Base-by-base conservation (phyloP, 345 rosid species). In the Pistacia vera region DNA sequence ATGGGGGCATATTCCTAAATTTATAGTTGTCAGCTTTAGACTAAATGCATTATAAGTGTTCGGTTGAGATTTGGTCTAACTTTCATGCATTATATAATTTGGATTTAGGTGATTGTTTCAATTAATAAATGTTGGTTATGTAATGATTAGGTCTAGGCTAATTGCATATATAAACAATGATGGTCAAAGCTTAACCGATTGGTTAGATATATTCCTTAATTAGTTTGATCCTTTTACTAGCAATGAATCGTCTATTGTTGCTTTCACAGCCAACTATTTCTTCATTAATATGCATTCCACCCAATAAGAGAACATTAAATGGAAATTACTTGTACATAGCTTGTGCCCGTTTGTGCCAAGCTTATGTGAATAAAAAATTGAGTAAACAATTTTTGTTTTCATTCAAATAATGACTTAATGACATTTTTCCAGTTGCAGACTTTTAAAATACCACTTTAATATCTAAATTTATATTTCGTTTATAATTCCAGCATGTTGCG, bases 21-120 rank as follows among this genome's bases (percentile, higher is more conserved):
- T 49, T 12, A 20, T 59, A 13, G 3, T 38, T 55, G n/a, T 8
- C 33, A 22, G 33, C 18, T 35, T 41, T 41, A 41, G 9, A 41
- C 46, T 8, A 41, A 7, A 41, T 41, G 4, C 22, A 30, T 11
- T 8, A 17, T 12, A 64, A 62, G 44, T 63, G 74, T 16, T 73
- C 25, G 46, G 75, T 76, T 80, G 69, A 80, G 76, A 68, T 75
- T 67, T 65, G 61, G 38, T 68, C 38, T 20, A 35, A 35, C 6
- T 38, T 17, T 20, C 1, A 17, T 5, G 54, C 25, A 65, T 12
- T 62, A 62, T 4, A 25, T 1, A 41, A 22, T 60, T n/a, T 41
- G 22, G 56, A 13, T 36, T 64, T 12, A 14, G 20, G 17, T 55
- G n/a, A 7, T 55, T 25, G 46, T 14, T 68, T 52, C 14, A 7